Evolutionary conservation across 2,329 filamentous ascomycete species (phyloP), one percentile per base, ranked within the genome.

Genomic region (Trichoderma endophyticum): DNA sequence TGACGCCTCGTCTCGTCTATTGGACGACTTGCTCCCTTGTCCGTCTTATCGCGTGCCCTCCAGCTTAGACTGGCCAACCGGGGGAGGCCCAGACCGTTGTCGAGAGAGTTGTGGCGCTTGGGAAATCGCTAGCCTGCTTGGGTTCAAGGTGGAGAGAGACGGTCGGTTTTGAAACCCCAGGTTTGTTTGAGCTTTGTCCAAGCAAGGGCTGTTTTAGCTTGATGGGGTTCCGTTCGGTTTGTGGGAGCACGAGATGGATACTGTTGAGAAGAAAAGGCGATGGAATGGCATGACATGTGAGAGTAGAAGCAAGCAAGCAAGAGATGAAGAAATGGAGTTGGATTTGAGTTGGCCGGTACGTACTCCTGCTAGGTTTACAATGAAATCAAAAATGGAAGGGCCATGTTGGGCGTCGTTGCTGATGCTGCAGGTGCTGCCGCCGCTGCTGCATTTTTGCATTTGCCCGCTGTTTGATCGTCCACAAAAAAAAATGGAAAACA

Each of bases 41-140:
- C 28, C 21, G 67, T 48, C 56, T 70, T 70, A 70, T 70, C 67
- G 67, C 67, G 67, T 70, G 67, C 57, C 67, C 67, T 36, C 67
- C 67, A 48, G 36, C 36, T 60, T 32, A 15, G n/a, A n/a, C 28
- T 39, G 36, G 24, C 64, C 32, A 43, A 67, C 65, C 39, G 54
- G 54, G 66, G 26, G 36, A 21, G 67, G 67, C 14, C 67, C 67
- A 70, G 67, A 62, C 56, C 57, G 39, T 54, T 43, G 57, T 62
- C 39, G 28, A 60, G 65, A 61, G 43, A 54, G 30, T 34, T 54
- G 60, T 34, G 66, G 66, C 56, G 56, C 66, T 61, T 61, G 56
- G 26, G 57, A 24, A 60, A n/a, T 62, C 39, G 57, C 67, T 62
- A 70, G 67, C 39, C 66, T n/a, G 54, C 59, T 34, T 51, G 34